A percentile compares a stretch with the other conserved stretches of the same genome.
Conservation (phyloP, 2,329 filamentous ascomycete genomes). For the Myriangium duriaei region DNA sequence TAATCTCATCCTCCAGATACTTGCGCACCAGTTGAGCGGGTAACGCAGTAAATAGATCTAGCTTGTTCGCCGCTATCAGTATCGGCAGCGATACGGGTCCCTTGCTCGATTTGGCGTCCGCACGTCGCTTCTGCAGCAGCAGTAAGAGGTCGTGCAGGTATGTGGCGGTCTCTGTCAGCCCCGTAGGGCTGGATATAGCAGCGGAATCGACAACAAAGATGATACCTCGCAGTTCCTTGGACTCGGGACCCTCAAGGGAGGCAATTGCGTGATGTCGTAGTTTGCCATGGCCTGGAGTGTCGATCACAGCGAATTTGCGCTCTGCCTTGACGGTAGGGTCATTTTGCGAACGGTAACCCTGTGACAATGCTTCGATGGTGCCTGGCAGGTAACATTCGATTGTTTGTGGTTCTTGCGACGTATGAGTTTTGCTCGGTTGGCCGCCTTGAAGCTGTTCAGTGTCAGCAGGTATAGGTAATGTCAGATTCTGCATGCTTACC, state of each 20-base stretch:
- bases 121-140: constrained; percentile 60
- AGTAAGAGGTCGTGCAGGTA: constrained; percentile 89
- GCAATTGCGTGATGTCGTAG: constrained; percentile 59
- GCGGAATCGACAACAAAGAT: constrained; percentile 79
- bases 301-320: constrained; percentile 62
- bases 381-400: constrained; percentile 45
- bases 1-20: constrained; percentile 68
- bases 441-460: constrained; percentile 41
- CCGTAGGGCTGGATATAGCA: constrained; percentile 25
- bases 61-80: constrained; percentile 84
- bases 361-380: constrained; percentile 40
- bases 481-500: constrained; percentile 30
- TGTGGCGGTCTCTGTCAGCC: constrained; percentile 59
- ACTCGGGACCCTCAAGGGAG: constrained; percentile 32
- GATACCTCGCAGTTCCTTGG: constrained; percentile 54
- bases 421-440: constrained; percentile 43
- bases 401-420: constrained; percentile 47
- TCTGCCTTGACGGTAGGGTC: constrained; percentile 47
- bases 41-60: constrained; percentile 86
- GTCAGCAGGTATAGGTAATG: no score
- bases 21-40: constrained; percentile 64
- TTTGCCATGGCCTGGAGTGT: constrained; percentile 94
- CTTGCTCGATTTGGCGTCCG: constrained; percentile 43
- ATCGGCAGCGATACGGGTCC: constrained; percentile 53
- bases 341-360: constrained; percentile 52